These are phyloP conservation scores for Peniophora sp. DNA, from an alignment of 1,284 basidiomycete genomes.

Conservation along the genomic window DNA sequence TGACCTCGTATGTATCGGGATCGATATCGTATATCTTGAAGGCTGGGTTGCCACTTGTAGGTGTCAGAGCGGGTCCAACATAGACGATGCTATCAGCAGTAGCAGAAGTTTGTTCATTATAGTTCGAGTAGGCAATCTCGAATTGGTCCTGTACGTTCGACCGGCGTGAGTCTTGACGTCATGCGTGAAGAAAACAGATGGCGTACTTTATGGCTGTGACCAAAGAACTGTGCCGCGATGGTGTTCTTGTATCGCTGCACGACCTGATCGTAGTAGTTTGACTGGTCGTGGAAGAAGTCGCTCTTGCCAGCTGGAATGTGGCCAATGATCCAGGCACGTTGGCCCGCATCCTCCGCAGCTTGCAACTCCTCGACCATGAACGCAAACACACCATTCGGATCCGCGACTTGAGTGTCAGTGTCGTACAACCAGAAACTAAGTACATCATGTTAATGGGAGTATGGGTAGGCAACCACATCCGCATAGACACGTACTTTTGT, in stretches of 20 bases:
- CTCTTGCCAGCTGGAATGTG: not conserved
- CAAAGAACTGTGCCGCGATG: conserved; percentile 45
- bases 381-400: not conserved
- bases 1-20: conserved; percentile 43
- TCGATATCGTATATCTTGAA: conserved; percentile 48
- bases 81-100: conserved; percentile 42
- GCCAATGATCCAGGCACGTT: not conserved
- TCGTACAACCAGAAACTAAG: conserved; percentile 22
- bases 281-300: conserved; percentile 18
- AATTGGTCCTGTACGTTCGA: conserved; percentile 37
- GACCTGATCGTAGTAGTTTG: conserved; percentile 51
- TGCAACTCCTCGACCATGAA: not conserved
- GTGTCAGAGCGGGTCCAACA: conserved; percentile 49
- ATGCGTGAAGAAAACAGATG: not conserved
- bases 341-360: not conserved
- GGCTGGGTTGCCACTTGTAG: conserved; percentile 44
- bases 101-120: conserved; percentile 33
- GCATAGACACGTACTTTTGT: conserved; percentile 3
- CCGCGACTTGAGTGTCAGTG: conserved; percentile 5
- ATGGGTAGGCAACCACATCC: not conserved
- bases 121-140: conserved; percentile 50
- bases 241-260: conserved; percentile 49
- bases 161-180: not conserved
- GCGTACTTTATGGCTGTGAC: conserved; percentile 32
- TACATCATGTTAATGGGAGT: not conserved